These are phyloP conservation scores for Musa itinerans DNA, from an alignment of 176 grass and related monocot species.

Conservation along the genomic window DNA sequence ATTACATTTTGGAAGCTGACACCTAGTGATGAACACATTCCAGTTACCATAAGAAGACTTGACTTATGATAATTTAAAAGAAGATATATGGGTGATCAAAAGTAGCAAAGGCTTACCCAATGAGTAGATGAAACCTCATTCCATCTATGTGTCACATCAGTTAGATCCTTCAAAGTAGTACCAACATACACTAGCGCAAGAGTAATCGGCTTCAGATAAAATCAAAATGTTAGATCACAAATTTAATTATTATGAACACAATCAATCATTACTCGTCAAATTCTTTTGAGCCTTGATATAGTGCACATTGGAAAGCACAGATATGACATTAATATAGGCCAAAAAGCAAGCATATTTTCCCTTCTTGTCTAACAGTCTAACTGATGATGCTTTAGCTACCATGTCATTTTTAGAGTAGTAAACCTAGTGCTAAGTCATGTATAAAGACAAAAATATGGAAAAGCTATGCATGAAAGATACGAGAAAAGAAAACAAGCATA, in stretches of 20 bases:
- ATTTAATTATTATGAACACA: background rate
- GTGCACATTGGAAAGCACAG: background rate
- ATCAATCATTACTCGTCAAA: background rate
- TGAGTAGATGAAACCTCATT: background rate
- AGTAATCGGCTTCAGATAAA: slow-evolving; percentile 4
- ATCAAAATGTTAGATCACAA: background rate
- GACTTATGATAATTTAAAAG: background rate
- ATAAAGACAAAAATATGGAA: background rate
- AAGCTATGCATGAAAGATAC: background rate
- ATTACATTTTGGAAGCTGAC: too few relatives aligned
- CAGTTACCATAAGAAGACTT: too few relatives aligned
- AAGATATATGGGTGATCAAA: background rate
- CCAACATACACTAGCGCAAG: background rate
- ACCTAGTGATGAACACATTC: too few relatives aligned
- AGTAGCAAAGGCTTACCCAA: background rate
- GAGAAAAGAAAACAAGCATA: background rate
- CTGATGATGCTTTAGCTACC: background rate
- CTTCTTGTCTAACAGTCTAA: background rate
- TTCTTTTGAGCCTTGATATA: too few relatives aligned
- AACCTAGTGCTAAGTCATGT: background rate
- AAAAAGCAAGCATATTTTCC: background rate
- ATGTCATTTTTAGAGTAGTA: background rate
- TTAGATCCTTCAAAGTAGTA: slow-evolving; percentile 1
- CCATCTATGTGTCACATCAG: slow-evolving; percentile 7
- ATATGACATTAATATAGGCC: background rate